Percentiles rank a stretch among this genome's conserved stretches.
Conservation (phyloP, 2,329 filamentous ascomycete genomes). For the Colletotrichum graminicola region DNA sequence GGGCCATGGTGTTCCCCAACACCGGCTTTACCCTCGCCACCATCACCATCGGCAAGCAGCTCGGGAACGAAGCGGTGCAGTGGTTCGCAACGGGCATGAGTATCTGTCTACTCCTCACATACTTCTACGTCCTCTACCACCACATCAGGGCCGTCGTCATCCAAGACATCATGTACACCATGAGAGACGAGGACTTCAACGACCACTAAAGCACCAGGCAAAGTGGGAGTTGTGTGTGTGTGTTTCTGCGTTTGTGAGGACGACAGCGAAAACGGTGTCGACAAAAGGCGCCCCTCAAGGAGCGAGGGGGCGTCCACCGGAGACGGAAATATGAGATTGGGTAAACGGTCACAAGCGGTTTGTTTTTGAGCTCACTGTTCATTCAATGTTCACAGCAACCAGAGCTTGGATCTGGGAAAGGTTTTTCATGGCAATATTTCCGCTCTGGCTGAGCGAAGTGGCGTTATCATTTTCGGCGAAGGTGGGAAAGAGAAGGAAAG, state of each 20-base stretch:
- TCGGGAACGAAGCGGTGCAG: slow-evolving; percentile 58
- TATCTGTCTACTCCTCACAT: slow-evolving; percentile 56
- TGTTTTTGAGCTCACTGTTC: slow-evolving; percentile 28
- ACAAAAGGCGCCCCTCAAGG: neutral
- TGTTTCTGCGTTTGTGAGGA: too few species aligned
- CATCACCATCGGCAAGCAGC: slow-evolving; percentile 64
- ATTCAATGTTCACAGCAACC: slow-evolving; percentile 37
- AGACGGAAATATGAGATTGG: neutral
- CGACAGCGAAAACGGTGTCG: neutral
- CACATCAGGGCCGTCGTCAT: slow-evolving; percentile 61
- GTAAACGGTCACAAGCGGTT: slow-evolving; percentile 1
- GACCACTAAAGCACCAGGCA: slow-evolving; percentile 19
- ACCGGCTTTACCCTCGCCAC: slow-evolving; percentile 70
- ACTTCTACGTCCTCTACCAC: slow-evolving; percentile 58
- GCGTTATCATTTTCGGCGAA: slow-evolving; percentile 14
- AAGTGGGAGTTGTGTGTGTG: neutral
- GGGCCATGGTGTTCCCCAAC: slow-evolving; percentile 74
- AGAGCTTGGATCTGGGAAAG: slow-evolving; percentile 15
- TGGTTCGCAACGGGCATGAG: slow-evolving; percentile 66
- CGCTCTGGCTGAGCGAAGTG: slow-evolving; percentile 27
- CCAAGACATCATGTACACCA: slow-evolving; percentile 69
- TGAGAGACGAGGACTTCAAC: slow-evolving; percentile 62
- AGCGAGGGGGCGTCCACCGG: neutral
- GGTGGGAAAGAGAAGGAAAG: neutral
- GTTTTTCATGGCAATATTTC: slow-evolving; percentile 22